A percentile compares a stretch with the other conserved stretches of the same genome.
These are phyloP conservation scores for Malassezia arunalokei DNA, from an alignment of 1,284 basidiomycete species.

Conservation along the genomic window DNA sequence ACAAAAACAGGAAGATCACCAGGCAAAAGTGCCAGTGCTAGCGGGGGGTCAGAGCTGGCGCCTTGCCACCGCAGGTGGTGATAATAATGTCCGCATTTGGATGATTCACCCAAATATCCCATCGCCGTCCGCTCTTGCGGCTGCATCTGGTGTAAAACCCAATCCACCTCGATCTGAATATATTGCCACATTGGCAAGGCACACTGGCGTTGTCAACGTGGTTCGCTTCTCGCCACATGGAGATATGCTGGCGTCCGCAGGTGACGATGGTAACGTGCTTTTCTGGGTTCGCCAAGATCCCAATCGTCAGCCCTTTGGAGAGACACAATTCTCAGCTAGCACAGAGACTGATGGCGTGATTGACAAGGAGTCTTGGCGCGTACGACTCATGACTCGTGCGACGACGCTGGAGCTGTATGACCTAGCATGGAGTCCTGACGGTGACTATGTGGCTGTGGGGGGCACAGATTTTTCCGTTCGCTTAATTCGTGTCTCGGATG, in stretches of 20 bases:
- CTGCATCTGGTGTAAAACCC: constrained; percentile 53
- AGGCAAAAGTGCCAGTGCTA: constrained; percentile 19
- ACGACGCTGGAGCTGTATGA: constrained; percentile 70
- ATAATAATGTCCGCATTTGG: constrained; percentile 65
- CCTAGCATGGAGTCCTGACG: constrained; percentile 88
- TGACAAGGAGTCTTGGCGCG: constrained; percentile 92
- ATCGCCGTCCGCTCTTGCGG: constrained; percentile 46
- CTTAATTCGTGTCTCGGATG: constrained; percentile 63
- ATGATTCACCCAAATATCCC: constrained; percentile 45
- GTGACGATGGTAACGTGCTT: constrained; percentile 88
- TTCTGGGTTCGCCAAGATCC: constrained; percentile 77
- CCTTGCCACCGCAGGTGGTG: constrained; percentile 86
- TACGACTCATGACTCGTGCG: constrained; percentile 68
- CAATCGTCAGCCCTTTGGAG: constrained; percentile 50
- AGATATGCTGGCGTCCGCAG: constrained; percentile 38
- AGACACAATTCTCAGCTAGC: constrained; percentile 57
- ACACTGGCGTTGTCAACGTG: constrained; percentile 90
- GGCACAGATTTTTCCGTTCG: constrained; percentile 91
- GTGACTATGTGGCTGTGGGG: constrained; percentile 82
- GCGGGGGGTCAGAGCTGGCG: constrained; percentile 58
- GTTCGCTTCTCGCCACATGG: constrained; percentile 73
- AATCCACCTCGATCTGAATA: constrained; percentile 76
- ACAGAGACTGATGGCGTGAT: constrained; percentile 64
- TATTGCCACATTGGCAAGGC: constrained; percentile 78
- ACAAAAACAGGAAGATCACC: neutral